Evolutionary conservation across 225 moss, liverwort and hornwort genomes (phyloP), one percentile per base, ranked within the genome.

Genomic region (Bryum argenteum): DNA sequence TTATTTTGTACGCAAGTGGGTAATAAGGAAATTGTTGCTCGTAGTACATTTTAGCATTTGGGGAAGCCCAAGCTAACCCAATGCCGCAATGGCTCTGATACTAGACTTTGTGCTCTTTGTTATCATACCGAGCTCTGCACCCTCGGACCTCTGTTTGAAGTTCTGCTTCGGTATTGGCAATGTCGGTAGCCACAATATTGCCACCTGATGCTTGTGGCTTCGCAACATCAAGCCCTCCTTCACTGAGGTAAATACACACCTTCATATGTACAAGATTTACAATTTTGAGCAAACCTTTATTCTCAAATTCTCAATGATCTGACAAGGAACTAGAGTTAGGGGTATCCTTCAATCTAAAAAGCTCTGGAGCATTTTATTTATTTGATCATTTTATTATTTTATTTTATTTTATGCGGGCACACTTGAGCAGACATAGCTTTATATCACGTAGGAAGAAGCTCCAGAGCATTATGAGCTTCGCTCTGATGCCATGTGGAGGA

Each of bases 221-320:
- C 88, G 87, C 59, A 82, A 76, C 59, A 61, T 93, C 17, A 89
- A 93, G 47, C 82, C 91, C 45, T 96, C 91, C 8, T 85, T 80
- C 77, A 96, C 96, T 18, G 88, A 96, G 80, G 93, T 96, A 24
- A 58, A 16, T 73, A n/a, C n/a, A n/a, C 45, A 26, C 23, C 13
- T 56, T n/a, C 54, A 20, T 41, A 11, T 14, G 26, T 51, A 58
- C 40, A 39, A n/a, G n/a, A n/a, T n/a, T n/a, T n/a, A n/a, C n/a
- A n/a, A n/a, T 56, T 51, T 57, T 42, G 10, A n/a, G n/a, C n/a
- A n/a, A n/a, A n/a, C n/a, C n/a, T n/a, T n/a, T n/a, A n/a, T n/a
- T n/a, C n/a, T n/a, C n/a, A n/a, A n/a, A n/a, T n/a, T n/a, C n/a
- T n/a, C n/a, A n/a, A n/a, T n/a, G n/a, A n/a, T n/a, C n/a, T n/a